Base-by-base conservation (phyloP, 441 rosid species). In the Isatis lusitanica region DNA sequence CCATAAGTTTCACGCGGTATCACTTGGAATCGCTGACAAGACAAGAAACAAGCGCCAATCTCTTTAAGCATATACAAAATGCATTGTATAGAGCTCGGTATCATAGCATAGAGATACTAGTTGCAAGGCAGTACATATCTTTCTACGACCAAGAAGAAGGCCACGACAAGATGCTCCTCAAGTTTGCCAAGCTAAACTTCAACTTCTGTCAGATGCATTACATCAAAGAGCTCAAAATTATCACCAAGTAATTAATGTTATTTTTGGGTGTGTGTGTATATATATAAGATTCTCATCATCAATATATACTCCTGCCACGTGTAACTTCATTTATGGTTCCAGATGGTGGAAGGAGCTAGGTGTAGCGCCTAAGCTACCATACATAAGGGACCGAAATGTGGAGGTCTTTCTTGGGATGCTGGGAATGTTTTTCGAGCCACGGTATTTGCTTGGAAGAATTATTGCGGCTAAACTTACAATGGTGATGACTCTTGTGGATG, bases 101-200 rank as follows among this genome's bases (percentile, higher is more conserved):
- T 35, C 61, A 21, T 38, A 79, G 68, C 8, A 15, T 74, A n/a
- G 78, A 74, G 1, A 70, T 84, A 52, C 56, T 80, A 7, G 65
- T 10, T 4, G 7, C n/a, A 11, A 59, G 64, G 10, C n/a, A 24
- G 2, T 59, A 64, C 55, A 76, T 85, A 13, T 48, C 68, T 2
- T 78, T 78, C 12, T 80, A 82, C 13, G 74, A 74, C 33, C 63
- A 38, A 9, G 83, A 78, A 15, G 79, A 78, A 47, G 40, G 24
- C 39, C 75, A 18, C 44, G 51, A 80, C 50, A 65, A 74, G 52
- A 62, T 31, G 7, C 46, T 85, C 0, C 78, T 84, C 59, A 63
- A 65, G 43, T 68, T 84, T 33, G 81, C 90, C 0, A 86, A 80
- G 75, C 46, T 80, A 33, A 81, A 77, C 73, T 83, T 72, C 59